These are phyloP conservation scores for Fusarium sp. DNA, from an alignment of 2,329 filamentous ascomycete genomes.

Conservation along the genomic window DNA sequence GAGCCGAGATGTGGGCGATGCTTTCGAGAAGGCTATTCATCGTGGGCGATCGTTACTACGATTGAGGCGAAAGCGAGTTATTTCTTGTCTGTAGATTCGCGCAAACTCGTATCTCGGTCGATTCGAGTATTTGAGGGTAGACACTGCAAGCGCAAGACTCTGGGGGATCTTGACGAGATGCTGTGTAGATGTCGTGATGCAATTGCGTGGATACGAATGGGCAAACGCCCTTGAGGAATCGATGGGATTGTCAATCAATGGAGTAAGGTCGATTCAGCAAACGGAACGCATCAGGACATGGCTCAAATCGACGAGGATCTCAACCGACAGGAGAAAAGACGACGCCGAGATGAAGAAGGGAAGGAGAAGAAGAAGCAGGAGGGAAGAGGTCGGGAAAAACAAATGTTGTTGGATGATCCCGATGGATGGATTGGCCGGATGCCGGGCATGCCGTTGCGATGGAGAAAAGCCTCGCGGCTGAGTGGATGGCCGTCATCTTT, in stretches of 20 bases:
- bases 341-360: conserved; percentile 33
- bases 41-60: conserved; percentile 11
- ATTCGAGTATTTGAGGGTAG: conserved; percentile 1
- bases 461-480: conserved; percentile 45
- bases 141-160: conserved; percentile 9
- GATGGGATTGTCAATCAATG: conserved; percentile 22
- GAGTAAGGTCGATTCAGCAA: conserved; percentile 27
- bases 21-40: conserved; percentile 43
- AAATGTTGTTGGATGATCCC: conserved; percentile 34
- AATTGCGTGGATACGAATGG: conserved; percentile 16
- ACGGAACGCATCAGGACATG: conserved; percentile 31
- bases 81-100: conserved; percentile 29
- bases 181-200: conserved; percentile 13
- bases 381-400: conserved; percentile 29
- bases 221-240: conserved; percentile 19
- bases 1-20: conserved; percentile 58
- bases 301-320: conserved; percentile 45
- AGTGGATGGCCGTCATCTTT: conserved; percentile 42
- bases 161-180: conserved; percentile 8
- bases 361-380: conserved; percentile 15
- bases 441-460: conserved; percentile 49
- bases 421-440: conserved; percentile 34
- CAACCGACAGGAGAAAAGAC: conserved; percentile 29
- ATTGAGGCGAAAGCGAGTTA: conserved; percentile 5
- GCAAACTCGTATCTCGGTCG: conserved; percentile 13